phyloP scores from a whole-genome alignment of 2,329 filamentous ascomycete genomes.

The Allantophomopsis cytisporea region DNA sequence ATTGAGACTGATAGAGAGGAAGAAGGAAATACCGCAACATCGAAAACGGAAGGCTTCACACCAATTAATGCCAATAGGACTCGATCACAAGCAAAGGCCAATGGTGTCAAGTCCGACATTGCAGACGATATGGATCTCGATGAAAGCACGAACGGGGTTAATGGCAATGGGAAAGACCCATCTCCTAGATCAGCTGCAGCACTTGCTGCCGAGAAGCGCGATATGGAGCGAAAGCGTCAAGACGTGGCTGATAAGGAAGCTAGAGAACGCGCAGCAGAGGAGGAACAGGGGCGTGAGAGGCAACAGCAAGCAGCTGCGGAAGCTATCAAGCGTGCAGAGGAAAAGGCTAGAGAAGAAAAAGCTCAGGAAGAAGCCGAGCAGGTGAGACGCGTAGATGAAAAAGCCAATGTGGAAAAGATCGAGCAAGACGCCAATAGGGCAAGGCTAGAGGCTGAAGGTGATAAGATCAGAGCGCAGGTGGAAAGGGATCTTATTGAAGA shows the following conservation, averaged over 20 bases:
- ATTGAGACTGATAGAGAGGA: slow-evolving; percentile 12
- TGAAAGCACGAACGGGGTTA: background rate
- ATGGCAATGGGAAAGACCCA: background rate
- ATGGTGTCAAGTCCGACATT: no score
- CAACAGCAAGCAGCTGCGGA: background rate
- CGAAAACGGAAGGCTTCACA: background rate
- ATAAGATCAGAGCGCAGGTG: slow-evolving; percentile 1
- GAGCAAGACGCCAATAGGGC: slow-evolving; percentile 3
- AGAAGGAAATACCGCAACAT: background rate
- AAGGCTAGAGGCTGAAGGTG: background rate
- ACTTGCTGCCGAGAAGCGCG: slow-evolving; percentile 5
- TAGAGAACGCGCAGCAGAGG: slow-evolving; percentile 7
- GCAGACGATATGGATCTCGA: background rate
- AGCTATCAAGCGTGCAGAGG: slow-evolving; percentile 6
- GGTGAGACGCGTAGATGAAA: slow-evolving; percentile 2
- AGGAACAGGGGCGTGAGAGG: slow-evolving; percentile 3
- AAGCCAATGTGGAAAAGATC: slow-evolving; percentile 7
- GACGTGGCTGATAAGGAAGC: slow-evolving; percentile 8
- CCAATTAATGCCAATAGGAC: background rate
- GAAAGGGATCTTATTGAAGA: background rate
- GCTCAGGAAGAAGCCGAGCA: slow-evolving; percentile 6
- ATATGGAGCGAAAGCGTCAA: slow-evolving; percentile 3
- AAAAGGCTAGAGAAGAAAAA: slow-evolving; percentile 6
- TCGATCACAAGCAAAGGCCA: background rate
- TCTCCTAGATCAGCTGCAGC: slow-evolving; percentile 6